Base-by-base conservation (phyloP, 768 basidiomycete genomes). In the Holtermanniella nyarrowii region DNA sequence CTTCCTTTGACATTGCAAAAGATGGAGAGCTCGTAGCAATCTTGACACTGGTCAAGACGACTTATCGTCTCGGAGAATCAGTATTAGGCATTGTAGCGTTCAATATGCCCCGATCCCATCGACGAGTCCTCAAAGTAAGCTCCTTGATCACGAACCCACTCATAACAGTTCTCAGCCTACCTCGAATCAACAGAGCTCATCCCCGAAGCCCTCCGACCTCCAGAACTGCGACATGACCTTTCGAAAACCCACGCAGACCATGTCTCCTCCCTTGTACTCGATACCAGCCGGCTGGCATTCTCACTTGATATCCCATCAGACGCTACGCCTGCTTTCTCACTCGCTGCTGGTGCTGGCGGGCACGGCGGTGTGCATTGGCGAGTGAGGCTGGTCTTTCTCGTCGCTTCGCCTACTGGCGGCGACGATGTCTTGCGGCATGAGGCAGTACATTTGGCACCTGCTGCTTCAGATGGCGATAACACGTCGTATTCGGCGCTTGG, bases 1-100 rank as follows among this genome's bases (percentile, higher is more conserved):
- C 84, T 37, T 90, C 89, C 0, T 96, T 88, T 71, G 91, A 96
- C 73, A 89, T 96, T 50, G 86, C 83, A 66, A 95, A 96, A 75
- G 88, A 93, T 27, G 88, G 86, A 0, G 79, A 85, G 31, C 81
- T 82, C 40, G 88, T 97, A 52, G 91, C 93, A 4, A 82, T 86
- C 31, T 71, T 99, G 13, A 95, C 90, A 0, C 86, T 99, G 57
- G 82, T 86, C 22, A 96, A 96, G 72, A 82, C 84, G 39, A 85
- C 87, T 0, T 96, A 87, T 70, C 74, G 93, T 18, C 79, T 96
- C 0, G 93, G 93, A 3, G 91, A 99, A 73, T 90, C 89, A 0
- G 82, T 96, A 21, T 73, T 83, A 42, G 93, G 91, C 2, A 82
- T 91, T 0, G 83, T 99, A 21, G 83, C 88, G 63, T 66, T 97